phyloP scores from a whole-genome alignment of 2,329 filamentous ascomycete genomes.

The Cladosporium sp. region DNA sequence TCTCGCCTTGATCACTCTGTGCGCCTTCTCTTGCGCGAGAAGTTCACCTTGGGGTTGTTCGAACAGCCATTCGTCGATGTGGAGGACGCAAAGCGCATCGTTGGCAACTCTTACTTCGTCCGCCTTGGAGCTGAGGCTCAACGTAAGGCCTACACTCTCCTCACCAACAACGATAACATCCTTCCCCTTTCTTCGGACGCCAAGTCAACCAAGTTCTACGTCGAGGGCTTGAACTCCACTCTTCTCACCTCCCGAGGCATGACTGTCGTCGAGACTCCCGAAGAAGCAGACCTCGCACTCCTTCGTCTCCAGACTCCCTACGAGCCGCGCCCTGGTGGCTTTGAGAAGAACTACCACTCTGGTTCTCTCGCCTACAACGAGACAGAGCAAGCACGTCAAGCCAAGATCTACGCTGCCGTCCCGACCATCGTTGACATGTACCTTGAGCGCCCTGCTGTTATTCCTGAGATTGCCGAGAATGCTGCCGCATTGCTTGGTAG shows the following conservation, averaged over 20 bases:
- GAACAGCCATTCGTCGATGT: conserved; percentile 54
- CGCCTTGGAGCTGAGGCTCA: conserved; percentile 41
- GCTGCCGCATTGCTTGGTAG: conserved; percentile 43
- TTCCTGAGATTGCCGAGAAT: conserved; percentile 45
- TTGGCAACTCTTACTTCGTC: conserved; percentile 49
- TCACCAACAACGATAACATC: conserved; percentile 38
- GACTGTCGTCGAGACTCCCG: conserved; percentile 38
- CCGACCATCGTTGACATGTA: conserved; percentile 48
- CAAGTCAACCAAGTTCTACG: conserved; percentile 35
- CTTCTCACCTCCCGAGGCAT: conserved; percentile 37
- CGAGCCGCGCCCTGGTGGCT: conserved; percentile 41
- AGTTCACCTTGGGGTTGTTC: conserved; percentile 55
- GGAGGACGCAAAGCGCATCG: conserved; percentile 42
- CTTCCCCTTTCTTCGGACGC: conserved; percentile 32
- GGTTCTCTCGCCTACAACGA: conserved; percentile 46
- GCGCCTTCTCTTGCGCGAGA: conserved; percentile 50
- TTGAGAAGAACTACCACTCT: conserved; percentile 44
- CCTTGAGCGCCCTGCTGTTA: conserved; percentile 46
- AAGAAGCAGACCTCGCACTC: conserved; percentile 47
- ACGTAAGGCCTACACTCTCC: conserved; percentile 39
- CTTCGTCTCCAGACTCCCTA: conserved; percentile 44
- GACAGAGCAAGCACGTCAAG: conserved; percentile 42
- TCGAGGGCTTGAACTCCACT: conserved; percentile 39
- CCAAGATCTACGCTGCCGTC: conserved; percentile 41
- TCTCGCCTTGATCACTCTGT: conserved; percentile 50